These are phyloP conservation scores for Rhodofomes roseus DNA, from an alignment of 1,284 basidiomycete genomes.

Conservation along the genomic window DNA sequence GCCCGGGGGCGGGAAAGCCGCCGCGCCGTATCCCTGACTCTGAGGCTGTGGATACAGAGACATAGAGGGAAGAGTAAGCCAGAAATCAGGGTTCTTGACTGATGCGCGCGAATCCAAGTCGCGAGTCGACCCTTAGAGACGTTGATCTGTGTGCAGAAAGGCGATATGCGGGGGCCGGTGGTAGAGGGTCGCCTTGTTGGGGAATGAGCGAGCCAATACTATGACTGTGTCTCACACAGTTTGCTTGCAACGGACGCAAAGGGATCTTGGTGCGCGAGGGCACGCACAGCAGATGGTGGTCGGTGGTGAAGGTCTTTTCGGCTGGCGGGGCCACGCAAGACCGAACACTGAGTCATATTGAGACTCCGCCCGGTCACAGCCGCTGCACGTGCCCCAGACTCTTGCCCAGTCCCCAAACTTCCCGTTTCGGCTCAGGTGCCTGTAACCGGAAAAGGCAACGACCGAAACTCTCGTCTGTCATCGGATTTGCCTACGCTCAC, in stretches of 20 bases:
- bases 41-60: constrained; percentile 49
- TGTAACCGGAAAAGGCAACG: constrained; percentile 12
- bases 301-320: constrained; percentile 43
- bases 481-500: constrained; percentile 1
- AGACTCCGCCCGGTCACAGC: constrained; percentile 21
- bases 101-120: background rate
- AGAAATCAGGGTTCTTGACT: background rate
- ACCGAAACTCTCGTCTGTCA: background rate
- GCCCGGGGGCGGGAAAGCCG: constrained; percentile 37
- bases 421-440: constrained; percentile 6
- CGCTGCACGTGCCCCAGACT: constrained; percentile 17
- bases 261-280: constrained; percentile 9
- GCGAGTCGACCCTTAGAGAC: background rate
- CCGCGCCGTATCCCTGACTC: constrained; percentile 37
- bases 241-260: constrained; percentile 10
- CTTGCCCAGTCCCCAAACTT: constrained; percentile 14
- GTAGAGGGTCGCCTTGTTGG: constrained; percentile 10
- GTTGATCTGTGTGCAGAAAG: constrained; percentile 4
- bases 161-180: constrained; percentile 2
- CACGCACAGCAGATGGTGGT: constrained; percentile 37
- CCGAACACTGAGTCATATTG: constrained; percentile 24
- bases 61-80: constrained; percentile 31
- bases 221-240: constrained; percentile 25
- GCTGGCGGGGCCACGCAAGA: constrained; percentile 17
- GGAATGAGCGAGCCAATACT: constrained; percentile 9